Evolutionary conservation across 140 eudicot species (phyloP), one percentile per base, ranked within the genome.

Genomic region (Cichorium intybus): DNA sequence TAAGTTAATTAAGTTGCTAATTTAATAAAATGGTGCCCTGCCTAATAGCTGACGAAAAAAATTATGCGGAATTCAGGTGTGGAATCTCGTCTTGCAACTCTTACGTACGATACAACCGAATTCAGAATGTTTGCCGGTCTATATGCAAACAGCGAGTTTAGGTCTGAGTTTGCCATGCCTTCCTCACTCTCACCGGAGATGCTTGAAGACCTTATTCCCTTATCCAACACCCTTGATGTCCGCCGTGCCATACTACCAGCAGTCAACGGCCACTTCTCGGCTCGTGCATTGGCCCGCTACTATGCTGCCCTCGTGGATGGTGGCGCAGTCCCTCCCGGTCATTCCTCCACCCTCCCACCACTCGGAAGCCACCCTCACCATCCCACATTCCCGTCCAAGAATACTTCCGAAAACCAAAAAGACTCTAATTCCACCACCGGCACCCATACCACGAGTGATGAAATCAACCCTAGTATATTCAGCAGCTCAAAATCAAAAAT

Each of bases 231-330:
- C n/a, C 85, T 85, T 15, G 24, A 66, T 31, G 63, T 78, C 23
- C 93, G 96, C 1, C 94, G 89, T 61, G 89, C 94, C 79, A 88
- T 82, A 46, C 62, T 88, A 68, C 96, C 96, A 28, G 85, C 96
- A 11, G 93, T 80, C 54, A 88, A 88, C 60, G 80, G 81, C 23
- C 96, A 88, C 33, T 82, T 85, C 80, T 88, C 96, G n/a, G n/a
- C n/a, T n/a, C n/a, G n/a, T n/a, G n/a, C n/a, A n/a, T n/a, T 88
- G 39, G 96, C 96, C 8, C 89, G 96, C 51, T 88, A 82, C 72
- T 88, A 88, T 80, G 93, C 97, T n/a, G 56, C 86, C 52, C 84
- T 88, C 3, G 89, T 73, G 10, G 97, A 86, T n/a, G 68, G 69
- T 49, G 96, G 90, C 54, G 24, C 31, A 0, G 51, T 85, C 69